phyloP scores from a whole-genome alignment of 495 filamentous ascomycete species.

The Trichoderma erinaceum region DNA sequence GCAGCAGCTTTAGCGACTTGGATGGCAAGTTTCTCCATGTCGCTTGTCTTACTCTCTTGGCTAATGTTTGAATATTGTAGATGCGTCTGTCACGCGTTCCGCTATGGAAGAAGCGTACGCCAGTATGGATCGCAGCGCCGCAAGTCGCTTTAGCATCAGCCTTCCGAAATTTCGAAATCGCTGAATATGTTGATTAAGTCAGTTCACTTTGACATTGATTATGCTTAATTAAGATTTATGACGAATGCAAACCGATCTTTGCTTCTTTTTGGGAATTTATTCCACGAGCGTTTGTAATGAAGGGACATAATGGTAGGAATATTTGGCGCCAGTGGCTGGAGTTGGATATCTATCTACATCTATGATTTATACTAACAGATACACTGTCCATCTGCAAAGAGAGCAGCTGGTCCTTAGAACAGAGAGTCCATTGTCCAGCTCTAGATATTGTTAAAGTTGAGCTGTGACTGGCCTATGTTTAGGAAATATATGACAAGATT shows the following conservation, averaged over 20 bases:
- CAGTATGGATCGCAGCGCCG: slow-evolving; percentile 82
- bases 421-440: too few species aligned
- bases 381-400: too few species aligned
- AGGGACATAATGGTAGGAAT: too few species aligned
- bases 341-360: too few species aligned
- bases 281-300: too few species aligned
- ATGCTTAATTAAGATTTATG: neutral
- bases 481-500: too few species aligned
- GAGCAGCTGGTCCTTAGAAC: too few species aligned
- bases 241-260: neutral
- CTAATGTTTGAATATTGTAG: slow-evolving; percentile 35
- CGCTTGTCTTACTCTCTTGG: slow-evolving; percentile 15
- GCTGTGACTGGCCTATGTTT: too few species aligned
- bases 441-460: too few species aligned
- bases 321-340: too few species aligned
- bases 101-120: slow-evolving; percentile 89
- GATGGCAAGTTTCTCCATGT: slow-evolving; percentile 55
- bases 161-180: slow-evolving; percentile 48
- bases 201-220: neutral
- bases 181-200: slow-evolving; percentile 19
- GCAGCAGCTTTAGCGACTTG: slow-evolving; percentile 94
- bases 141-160: slow-evolving; percentile 79
- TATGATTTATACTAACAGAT: too few species aligned
- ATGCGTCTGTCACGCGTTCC: slow-evolving; percentile 89
- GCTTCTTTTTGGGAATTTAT: neutral